Base-by-base conservation (phyloP, 2,329 filamentous ascomycete genomes). In the Neonectria punicea region DNA sequence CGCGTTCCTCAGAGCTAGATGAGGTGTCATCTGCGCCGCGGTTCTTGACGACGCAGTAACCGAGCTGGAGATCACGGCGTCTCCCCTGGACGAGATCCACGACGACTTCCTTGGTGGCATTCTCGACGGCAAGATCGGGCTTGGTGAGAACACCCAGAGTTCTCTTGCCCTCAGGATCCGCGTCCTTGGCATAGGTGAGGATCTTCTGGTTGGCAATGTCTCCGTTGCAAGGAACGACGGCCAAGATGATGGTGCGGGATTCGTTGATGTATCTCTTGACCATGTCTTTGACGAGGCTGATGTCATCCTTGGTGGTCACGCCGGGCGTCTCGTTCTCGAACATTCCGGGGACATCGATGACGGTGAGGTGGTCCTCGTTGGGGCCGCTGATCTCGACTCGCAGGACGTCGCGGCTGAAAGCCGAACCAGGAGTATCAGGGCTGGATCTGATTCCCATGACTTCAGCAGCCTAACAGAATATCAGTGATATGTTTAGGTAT, bases 141-240 rank as follows among this genome's bases (percentile, higher is more conserved):
- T 90, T 91, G 0, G 88, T 91, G 0, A 90, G 78, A 0, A 86
- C 81, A 0, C 81, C 82, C 8, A 86, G 71, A 0, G 84, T 86
- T 0, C 84, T 67, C 4, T 73, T 66, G 0, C 84, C 83, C 0
- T 77, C 59, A 0, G 80, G 78, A 13, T 86, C 85, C 0, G 63
- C 77, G 0, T 76, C 74, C 2, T 77, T 74, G 0, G 81, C 80
- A 2, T 77, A 73, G 0, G 76, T 75, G 1, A 83, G 58, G 7
- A 83, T 81, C 47, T 80, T 79, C 16, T 83, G 81, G 0, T 79
- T 82, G 0, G 80, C 78, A 3, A 82, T 76, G 16, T 84, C 81
- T 0, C 74, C 76, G 10, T 76, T 83, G 57, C 79, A 78, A 0
- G 81, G 80, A 0, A 82, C 69, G 0, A 86, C 83, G 0, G 83